phyloP scores from a whole-genome alignment of 208 protist species.

The Tritrichomonas foetus region DNA sequence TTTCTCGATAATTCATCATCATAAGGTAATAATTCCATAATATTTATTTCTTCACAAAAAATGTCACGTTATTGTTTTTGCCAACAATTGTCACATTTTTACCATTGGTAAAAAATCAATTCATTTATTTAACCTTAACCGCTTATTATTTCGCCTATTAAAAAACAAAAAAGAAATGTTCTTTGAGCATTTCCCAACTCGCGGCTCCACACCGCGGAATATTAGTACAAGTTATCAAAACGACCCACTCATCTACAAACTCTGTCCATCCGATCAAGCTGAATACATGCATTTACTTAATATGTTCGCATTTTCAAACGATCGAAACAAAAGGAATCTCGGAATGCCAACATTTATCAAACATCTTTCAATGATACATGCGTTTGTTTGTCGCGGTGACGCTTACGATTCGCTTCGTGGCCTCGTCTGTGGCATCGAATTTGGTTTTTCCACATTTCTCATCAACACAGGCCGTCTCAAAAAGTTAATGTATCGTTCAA shows the following conservation, averaged over 20 bases:
- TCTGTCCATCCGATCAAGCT: neutral
- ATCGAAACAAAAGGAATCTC: conserved; percentile 14
- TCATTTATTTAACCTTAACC: no score
- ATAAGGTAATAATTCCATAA: no score
- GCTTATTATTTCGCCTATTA: no score
- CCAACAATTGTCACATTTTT: no score
- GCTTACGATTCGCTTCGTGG: neutral
- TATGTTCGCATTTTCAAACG: neutral
- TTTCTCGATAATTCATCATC: no score
- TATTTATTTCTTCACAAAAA: no score
- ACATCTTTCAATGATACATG: neutral
- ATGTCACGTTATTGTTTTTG: no score
- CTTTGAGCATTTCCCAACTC: no score
- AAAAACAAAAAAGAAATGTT: no score
- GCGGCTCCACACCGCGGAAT: no score
- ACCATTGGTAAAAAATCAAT: no score
- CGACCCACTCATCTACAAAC: neutral
- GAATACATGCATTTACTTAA: neutral
- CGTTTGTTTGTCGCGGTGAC: neutral
- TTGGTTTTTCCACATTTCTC: neutral
- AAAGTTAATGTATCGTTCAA: neutral
- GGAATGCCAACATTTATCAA: conserved; percentile 1
- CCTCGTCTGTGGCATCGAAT: neutral
- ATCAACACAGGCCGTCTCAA: neutral
- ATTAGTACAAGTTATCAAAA: no score